Base-by-base conservation (phyloP, 345 rosid genomes). In the Linum tenue region DNA sequence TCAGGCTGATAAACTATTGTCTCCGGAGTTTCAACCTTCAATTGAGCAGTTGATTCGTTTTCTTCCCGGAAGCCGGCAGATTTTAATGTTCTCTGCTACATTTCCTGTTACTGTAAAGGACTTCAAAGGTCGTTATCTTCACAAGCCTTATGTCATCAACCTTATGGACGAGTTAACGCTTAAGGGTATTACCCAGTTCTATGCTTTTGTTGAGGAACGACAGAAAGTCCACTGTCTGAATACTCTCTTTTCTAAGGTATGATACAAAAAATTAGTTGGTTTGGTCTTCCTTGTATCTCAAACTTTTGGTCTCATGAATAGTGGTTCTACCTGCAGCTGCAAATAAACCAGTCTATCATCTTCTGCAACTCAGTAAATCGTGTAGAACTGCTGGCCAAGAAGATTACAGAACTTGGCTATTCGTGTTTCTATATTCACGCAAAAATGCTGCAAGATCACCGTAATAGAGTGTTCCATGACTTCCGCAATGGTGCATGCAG, bases 401-500 rank as follows among this genome's bases (percentile, higher is more conserved):
- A 95, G 85, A 95, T 95, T 68, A 95, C 99, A 51, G 99, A 95
- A 69, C 99, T 91, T 75, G 99, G 99, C 44, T 95, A 95, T 80
- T 95, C 99, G 56, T 95, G 99, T 71, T 95, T 95, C 72, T 95
- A 95, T 71, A 95, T 95, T 58, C 99, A 91, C 68, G 97, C 99
- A 0, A 95, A 91, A 84, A 95, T 91, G 99, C 83, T 95, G 79
- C 99, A 95, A 81, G 97, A 91, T 73, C 99, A 95, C 78, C 97
- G 99, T 70, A 95, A 95, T 74, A 84, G 99, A 83, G 99, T 95
- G 35, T 95, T 95, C 80, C 99, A 95, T 62, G 97, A 95, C 67
- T 95, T 95, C 82, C 99, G 99, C 72, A 95, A 95, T 77, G 99
- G 99, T 67, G 99, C 99, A 77, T 95, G 99, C 81, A 85, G 99